Conservation (phyloP, 768 basidiomycete genomes). For the Tylopilus vinaceipallidus region DNA sequence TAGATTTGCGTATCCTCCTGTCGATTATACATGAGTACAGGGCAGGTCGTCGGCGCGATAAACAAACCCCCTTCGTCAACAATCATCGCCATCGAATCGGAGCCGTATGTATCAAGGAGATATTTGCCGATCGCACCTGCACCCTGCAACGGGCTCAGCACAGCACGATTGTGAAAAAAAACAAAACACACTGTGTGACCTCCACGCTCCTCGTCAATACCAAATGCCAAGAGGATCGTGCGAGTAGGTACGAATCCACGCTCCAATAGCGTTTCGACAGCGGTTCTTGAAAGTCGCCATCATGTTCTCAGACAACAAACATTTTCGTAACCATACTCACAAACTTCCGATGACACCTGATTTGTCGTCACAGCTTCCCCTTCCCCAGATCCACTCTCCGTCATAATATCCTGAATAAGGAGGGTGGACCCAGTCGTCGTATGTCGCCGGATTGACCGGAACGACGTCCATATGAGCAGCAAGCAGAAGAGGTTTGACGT, state of each 20-base stretch:
- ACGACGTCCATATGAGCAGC: conserved; percentile 52
- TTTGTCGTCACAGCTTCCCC: conserved; percentile 48
- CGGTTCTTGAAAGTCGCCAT: conserved; percentile 15
- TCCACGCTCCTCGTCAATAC: conserved; percentile 47
- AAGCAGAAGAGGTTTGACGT: conserved; percentile 54
- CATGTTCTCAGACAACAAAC: not conserved
- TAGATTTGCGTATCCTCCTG: conserved; percentile 29
- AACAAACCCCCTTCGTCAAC: conserved; percentile 56
- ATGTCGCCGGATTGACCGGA: conserved; percentile 45
- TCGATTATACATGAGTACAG: not conserved
- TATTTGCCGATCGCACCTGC: conserved; percentile 39
- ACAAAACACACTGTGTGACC: conserved; percentile 34
- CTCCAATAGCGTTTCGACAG: conserved; percentile 29
- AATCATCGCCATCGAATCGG: conserved; percentile 49
- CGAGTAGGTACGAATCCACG: conserved; percentile 30
- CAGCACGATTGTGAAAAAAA: not conserved
- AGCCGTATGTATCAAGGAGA: conserved; percentile 46
- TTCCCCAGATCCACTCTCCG: conserved; percentile 46
- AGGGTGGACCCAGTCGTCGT: conserved; percentile 45
- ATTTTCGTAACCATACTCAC: conserved; percentile 21
- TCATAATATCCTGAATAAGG: conserved; percentile 51
- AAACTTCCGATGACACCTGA: conserved; percentile 33
- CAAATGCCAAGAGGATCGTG: conserved; percentile 35
- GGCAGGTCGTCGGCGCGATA: not conserved
- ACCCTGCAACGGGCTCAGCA: conserved; percentile 31